Percentiles rank a stretch among this genome's conserved stretches.
Conservation (phyloP, 805 yeast species). For the Lipomyces mesembrius region DNA sequence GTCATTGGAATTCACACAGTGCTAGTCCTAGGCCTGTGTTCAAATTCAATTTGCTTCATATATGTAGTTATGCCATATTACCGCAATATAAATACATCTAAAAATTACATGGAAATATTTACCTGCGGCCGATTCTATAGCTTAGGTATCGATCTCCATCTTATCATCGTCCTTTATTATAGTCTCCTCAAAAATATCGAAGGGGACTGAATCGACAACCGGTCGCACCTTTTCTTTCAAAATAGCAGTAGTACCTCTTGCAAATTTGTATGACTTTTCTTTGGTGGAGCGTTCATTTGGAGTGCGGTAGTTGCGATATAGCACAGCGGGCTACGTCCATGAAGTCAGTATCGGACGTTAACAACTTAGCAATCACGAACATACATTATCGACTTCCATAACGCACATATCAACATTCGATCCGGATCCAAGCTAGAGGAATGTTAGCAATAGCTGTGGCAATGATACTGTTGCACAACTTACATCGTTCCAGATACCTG, state of each 20-base stretch:
- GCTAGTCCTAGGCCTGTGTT: too few species aligned
- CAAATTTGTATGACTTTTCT: constrained; percentile 80
- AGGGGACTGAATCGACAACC: constrained; percentile 60
- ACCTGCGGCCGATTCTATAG: background rate
- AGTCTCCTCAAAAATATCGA: constrained; percentile 33
- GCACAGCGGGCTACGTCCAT: constrained; percentile 57
- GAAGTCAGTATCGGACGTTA: background rate
- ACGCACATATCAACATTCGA: constrained; percentile 97
- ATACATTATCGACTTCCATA: constrained; percentile 86
- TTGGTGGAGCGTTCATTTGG: constrained; percentile 88
- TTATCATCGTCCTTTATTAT: constrained; percentile 27
- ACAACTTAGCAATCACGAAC: background rate
- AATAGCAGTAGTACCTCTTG: constrained; percentile 92
- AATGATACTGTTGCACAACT: constrained; percentile 4
- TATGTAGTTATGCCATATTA: background rate
- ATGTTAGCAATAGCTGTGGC: background rate
- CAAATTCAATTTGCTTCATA: too few species aligned
- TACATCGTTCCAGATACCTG: constrained; percentile 96
- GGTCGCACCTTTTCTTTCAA: constrained; percentile 69
- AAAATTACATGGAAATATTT: background rate
- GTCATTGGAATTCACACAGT: too few species aligned
- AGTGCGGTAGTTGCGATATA: constrained; percentile 83
- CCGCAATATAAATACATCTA: background rate
- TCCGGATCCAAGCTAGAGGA: constrained; percentile 78
- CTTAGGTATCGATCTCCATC: constrained; percentile 34